These are phyloP conservation scores for Tuctoria greenei DNA, from an alignment of 176 grass and related monocot species.

Conservation along the genomic window DNA sequence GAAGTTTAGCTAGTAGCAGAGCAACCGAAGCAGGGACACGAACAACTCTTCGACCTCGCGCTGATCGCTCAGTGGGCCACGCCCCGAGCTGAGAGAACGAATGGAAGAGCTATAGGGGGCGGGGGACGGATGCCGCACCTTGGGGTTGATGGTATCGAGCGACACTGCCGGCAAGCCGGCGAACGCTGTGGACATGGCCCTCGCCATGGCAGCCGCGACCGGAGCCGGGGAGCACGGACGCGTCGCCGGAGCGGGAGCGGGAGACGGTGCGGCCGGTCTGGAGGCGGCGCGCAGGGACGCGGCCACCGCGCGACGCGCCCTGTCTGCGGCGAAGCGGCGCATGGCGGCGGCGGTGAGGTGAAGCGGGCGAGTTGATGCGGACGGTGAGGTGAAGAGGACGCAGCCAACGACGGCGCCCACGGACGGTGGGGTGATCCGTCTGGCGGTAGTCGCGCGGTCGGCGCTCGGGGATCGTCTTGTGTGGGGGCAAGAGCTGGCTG, in stretches of 20 bases:
- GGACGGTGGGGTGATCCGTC: no score
- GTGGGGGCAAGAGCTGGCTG: no score
- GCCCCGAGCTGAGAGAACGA: not conserved
- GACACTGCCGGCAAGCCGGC: slow-evolving; percentile 41
- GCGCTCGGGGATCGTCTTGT: no score
- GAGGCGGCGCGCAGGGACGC: slow-evolving; percentile 37
- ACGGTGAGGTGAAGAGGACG: no score
- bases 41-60: slow-evolving; percentile 3
- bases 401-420: no score
- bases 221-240: not conserved
- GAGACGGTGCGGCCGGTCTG: slow-evolving; percentile 40
- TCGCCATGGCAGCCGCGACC: slow-evolving; percentile 36
- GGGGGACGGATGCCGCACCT: slow-evolving; percentile 32
- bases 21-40: not conserved
- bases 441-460: no score
- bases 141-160: slow-evolving; percentile 63
- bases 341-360: slow-evolving; percentile 31
- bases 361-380: not conserved
- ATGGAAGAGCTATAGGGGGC: not conserved
- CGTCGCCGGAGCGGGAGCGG: not conserved
- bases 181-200: slow-evolving; percentile 42
- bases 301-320: slow-evolving; percentile 46
- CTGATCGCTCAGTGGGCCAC: not conserved
- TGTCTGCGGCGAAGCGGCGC: slow-evolving; percentile 64
- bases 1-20: not conserved